phyloP scores from a whole-genome alignment of 495 filamentous ascomycete species.

The Chaetomium cochliodes region DNA sequence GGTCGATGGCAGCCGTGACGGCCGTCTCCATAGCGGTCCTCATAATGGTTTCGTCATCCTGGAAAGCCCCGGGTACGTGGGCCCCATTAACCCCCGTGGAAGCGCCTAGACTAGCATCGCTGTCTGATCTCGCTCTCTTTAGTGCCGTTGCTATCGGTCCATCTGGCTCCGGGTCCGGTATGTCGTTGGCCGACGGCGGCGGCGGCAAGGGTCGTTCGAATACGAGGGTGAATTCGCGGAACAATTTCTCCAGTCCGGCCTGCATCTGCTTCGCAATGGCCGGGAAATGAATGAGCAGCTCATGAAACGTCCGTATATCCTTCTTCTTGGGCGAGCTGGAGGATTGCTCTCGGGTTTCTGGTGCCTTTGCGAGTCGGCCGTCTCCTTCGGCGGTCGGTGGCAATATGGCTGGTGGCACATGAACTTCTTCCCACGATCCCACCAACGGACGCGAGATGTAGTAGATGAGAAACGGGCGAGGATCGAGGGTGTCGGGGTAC shows the following conservation, averaged over 20 bases:
- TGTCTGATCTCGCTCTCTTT: constrained; percentile 51
- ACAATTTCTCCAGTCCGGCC: constrained; percentile 82
- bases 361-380: constrained; percentile 35
- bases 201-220: constrained; percentile 82
- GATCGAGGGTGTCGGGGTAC: constrained; percentile 78
- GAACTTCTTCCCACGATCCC: constrained; percentile 74
- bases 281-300: constrained; percentile 87
- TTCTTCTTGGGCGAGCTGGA: constrained; percentile 64
- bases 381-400: constrained; percentile 35
- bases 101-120: constrained; percentile 35
- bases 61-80: constrained; percentile 43
- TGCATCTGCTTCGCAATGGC: constrained; percentile 98
- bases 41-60: constrained; percentile 87
- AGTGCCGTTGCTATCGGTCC: constrained; percentile 52
- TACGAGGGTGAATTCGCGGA: constrained; percentile 81
- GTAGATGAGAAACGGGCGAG: constrained; percentile 92
- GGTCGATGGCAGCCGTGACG: constrained; percentile 88
- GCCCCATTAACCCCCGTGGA: constrained; percentile 29
- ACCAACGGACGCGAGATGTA: constrained; percentile 92
- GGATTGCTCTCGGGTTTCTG: constrained; percentile 33
- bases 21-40: constrained; percentile 82
- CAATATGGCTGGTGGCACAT: constrained; percentile 60
- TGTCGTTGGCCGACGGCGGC: constrained; percentile 61
- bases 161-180: constrained; percentile 52
- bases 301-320: constrained; percentile 85